Evolutionary conservation across 2,329 filamentous ascomycete genomes (phyloP), one percentile per base, ranked within the genome.

Genomic region (Tolypocladium endophyticum): DNA sequence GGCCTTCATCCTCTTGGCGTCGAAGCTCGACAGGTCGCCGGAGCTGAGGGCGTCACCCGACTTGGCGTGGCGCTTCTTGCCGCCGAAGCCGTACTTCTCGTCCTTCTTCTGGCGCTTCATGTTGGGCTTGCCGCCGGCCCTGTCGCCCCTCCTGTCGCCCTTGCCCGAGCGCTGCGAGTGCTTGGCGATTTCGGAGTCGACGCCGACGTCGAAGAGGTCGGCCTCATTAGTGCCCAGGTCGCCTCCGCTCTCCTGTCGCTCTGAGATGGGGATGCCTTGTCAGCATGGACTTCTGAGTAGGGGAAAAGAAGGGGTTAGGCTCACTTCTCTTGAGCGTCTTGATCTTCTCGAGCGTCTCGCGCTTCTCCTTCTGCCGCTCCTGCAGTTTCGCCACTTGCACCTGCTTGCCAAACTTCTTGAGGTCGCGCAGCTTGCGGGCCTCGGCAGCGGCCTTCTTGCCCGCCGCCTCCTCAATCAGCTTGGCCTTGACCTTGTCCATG

Each of bases 331-430:
- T 99, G 68, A 99, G 78, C 35, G 85, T 83, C 77, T 92, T 92
- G 71, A 99, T 97, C 82, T 97, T 97, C 67, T 97, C 94, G 64
- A 99, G 79, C 4, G 92, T 96, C 64, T 95, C 90, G 68, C 86
- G 87, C 87, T 97, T 97, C 70, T 87, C 87, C 82, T 95, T 96
- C 57, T 90, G 86, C 56, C 94, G 82, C 82, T 99, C 93, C 77
- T 97, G 93, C 73, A 96, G 77, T 80, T 96, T 97, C 61, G 92
- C 92, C 61, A 96, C 85, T 79, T 99, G 94, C 58, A 97, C 94
- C 74, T 96, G 90, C 80, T 99, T 99, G 73, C 94, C 94, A 72
- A 97, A 99, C 79, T 97, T 99, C 86, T 97, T 97, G 69, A 97
- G 81, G 73, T 99, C 94, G 64, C 94, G 83, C 78, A 93, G 87